Base-by-base conservation (phyloP, 1,139 yeast species). In the Protomyces arabidopsidicola region DNA sequence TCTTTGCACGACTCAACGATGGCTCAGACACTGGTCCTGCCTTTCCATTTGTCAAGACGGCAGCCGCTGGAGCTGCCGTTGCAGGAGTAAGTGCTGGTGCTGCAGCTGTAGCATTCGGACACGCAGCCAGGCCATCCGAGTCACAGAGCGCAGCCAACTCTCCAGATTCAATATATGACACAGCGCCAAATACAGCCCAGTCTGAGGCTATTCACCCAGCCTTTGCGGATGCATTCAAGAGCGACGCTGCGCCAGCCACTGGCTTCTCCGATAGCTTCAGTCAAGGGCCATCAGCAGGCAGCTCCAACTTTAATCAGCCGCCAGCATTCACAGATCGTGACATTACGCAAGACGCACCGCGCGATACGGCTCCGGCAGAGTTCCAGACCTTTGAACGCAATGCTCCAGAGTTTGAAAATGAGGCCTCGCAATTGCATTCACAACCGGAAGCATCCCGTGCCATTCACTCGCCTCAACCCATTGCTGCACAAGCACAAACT, bases 401-500 rank as follows among this genome's bases (percentile, higher is more conserved):
- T 45, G 53, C 27, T 16, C 45, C 60, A 24, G 52, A 20, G 12
- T 18, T 18, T 16, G 60, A 31, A 3, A 22, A 55, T 12, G 51
- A 42, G 31, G 48, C 31, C 8, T 12, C 39, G 22, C 24, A n/a
- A n/a, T 18, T 39, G 36, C 56, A 18, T 14, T 27, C 31, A 8
- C 31, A 27, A 27, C 31, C 31, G 6, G 31, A 27, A 27, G 22
- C 18, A 24, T 27, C n/a, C n/a, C 55, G 55, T 16, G 50, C 27
- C 9, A 50, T 57, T 12, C 38, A 22, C 8, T 48, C 61, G 24
- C 61, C 61, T 9, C 48, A 35, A n/a, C 61, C 61, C 18, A 24
- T 57, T 4, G 24, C 36, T 20, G 55, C 55, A 4, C 60, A 56
- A 10, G 61, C 55, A n/a, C 61, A 57, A n/a, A 50, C 14, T 36